Conservation (phyloP, 305 asterid species). For the Fraxinus latifolia region DNA sequence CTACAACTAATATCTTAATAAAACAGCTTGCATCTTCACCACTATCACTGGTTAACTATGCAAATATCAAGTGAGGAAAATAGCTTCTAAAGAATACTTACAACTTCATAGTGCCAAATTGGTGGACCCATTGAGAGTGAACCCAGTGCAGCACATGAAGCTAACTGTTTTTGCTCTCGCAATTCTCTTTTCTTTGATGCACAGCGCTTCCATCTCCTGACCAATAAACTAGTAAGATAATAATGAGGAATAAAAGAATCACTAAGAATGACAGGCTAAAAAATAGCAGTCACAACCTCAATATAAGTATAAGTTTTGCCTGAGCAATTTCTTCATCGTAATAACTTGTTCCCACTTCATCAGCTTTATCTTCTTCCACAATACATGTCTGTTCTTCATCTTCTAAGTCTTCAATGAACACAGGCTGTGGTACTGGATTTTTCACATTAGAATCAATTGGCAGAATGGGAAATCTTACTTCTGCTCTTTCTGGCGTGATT, state of each 20-base stretch:
- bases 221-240: constrained; percentile 27
- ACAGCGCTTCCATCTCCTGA: constrained; percentile 87
- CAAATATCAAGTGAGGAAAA: not conserved
- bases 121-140: constrained; percentile 78
- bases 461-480: constrained; percentile 28
- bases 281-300: constrained; percentile 51
- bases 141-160: constrained; percentile 72
- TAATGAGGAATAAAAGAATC: constrained; percentile 23
- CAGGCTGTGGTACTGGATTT: constrained; percentile 36
- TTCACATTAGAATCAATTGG: constrained; percentile 41
- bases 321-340: constrained; percentile 66
- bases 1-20: not conserved
- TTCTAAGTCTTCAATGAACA: constrained; percentile 36
- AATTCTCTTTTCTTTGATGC: constrained; percentile 59
- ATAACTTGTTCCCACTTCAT: constrained; percentile 42
- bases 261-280: constrained; percentile 14
- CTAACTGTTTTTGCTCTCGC: constrained; percentile 64
- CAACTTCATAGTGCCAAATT: constrained; percentile 56
- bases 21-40: constrained; percentile 9
- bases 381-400: constrained; percentile 41
- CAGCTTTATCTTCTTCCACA: constrained; percentile 45
- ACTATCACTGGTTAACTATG: not conserved
- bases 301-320: constrained; percentile 77
- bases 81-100: constrained; percentile 43
- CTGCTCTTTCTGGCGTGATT: constrained; percentile 34